Evolutionary conservation across 176 grass and related monocot genomes (phyloP).

Genomic region (Carex kokanica): DNA sequence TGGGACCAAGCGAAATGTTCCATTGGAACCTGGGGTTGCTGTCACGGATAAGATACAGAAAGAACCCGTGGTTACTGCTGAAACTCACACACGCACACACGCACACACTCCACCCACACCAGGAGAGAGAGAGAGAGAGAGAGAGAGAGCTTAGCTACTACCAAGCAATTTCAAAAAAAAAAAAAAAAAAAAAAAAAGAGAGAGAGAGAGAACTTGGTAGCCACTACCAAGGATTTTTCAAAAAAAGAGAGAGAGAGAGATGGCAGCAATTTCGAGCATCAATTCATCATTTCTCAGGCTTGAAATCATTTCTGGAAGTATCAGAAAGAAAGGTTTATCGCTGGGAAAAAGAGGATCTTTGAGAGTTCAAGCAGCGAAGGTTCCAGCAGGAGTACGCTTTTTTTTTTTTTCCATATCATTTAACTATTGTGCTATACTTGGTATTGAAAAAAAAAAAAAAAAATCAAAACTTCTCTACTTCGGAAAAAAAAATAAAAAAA

Average conservation of each 20-base stretch:
- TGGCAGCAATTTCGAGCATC: slow-evolving; percentile 39
- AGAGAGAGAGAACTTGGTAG: too few species aligned
- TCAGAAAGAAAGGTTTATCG: slow-evolving; percentile 25
- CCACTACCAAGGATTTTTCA: too few species aligned
- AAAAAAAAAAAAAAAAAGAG: too few species aligned
- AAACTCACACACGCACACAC: too few species aligned
- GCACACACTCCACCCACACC: too few species aligned
- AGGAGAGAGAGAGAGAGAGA: too few species aligned
- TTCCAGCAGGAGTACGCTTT: slow-evolving; percentile 56
- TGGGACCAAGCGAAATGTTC: too few species aligned
- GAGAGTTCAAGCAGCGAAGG: slow-evolving; percentile 50
- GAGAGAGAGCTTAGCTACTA: too few species aligned
- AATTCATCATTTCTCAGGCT: slow-evolving; percentile 26
- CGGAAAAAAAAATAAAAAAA: not conserved
- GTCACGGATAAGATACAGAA: too few species aligned
- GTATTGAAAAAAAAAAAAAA: not conserved
- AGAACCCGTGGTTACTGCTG: too few species aligned
- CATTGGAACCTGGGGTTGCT: too few species aligned
- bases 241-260: not conserved
- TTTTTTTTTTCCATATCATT: not conserved
- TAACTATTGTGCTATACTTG: not conserved
- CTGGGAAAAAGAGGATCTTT: slow-evolving; percentile 22
- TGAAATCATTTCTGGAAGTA: not conserved
- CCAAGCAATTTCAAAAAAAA: too few species aligned
- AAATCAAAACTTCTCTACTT: not conserved